A percentile compares a stretch with the other conserved stretches of the same genome.
phyloP scores from a whole-genome alignment of 2,329 filamentous ascomycete species.

The Cadophora sp. region DNA sequence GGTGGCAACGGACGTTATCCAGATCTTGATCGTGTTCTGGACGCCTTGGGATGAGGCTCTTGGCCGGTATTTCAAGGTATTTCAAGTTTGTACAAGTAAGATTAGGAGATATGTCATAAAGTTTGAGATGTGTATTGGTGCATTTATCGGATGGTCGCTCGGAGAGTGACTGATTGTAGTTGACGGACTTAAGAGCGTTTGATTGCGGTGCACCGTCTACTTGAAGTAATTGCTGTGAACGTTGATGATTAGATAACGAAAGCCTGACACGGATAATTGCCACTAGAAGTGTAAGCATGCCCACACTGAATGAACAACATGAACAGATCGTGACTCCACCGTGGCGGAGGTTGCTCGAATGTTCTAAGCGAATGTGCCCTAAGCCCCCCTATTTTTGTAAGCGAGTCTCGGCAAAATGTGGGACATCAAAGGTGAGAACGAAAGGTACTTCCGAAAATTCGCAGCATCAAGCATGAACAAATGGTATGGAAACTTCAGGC shows the following conservation, averaged over 20 bases:
- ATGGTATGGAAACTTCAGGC: too few relatives aligned
- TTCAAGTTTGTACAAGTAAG: too few relatives aligned
- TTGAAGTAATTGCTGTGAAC: too few relatives aligned
- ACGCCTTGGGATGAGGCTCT: not conserved
- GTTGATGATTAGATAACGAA: too few relatives aligned
- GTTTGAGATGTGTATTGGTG: not conserved
- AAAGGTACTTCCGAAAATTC: too few relatives aligned
- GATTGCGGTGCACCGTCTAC: too few relatives aligned
- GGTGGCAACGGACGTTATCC: conserved; percentile 1
- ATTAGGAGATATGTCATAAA: conserved; percentile 1
- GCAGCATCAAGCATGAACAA: too few relatives aligned
- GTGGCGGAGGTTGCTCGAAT: not conserved
- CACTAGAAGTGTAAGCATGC: not conserved
- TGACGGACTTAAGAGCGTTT: too few relatives aligned
- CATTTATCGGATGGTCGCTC: not conserved
- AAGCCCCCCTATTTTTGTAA: not conserved
- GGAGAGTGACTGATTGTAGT: not conserved
- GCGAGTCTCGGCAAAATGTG: not conserved
- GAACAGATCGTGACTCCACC: not conserved
- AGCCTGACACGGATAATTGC: too few relatives aligned
- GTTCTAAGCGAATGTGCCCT: not conserved
- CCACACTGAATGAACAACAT: not conserved
- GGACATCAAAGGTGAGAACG: too few relatives aligned
- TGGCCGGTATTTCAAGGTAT: conserved; percentile 8
- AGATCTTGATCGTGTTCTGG: not conserved